Evolutionary conservation across 441 rosid species (phyloP), one percentile per base, ranked within the genome.

Genomic region (Adansonia gregorii): DNA sequence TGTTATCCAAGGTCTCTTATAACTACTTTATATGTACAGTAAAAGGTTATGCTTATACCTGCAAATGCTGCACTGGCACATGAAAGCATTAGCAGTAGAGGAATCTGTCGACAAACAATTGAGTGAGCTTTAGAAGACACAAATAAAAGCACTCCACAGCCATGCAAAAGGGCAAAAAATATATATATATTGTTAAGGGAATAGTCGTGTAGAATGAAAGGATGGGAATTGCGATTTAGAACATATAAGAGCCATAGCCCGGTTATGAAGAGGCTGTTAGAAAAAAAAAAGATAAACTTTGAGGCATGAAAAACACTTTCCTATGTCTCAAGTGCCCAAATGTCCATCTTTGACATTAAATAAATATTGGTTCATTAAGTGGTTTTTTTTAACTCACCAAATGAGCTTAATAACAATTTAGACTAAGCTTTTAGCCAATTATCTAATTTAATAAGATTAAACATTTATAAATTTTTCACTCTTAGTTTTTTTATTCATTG

Each of bases 51-150:
- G 6, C 59, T 74, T 76, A 20, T 86, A 95, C 99, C 99, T 92
- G 97, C 97, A 85, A 93, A 89, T 65, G 88, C 89, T 85, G 97
- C 97, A 77, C 90, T 88, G 56, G 86, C 89, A 12, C 93, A 91
- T 27, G 98, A 95, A 85, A 86, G 90, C 75, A 83, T 81, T 72
- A 89, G 86, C 77, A 95, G 84, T 19, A 94, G 83, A 43, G 97
- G 98, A 84, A 92, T 83, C 98, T 95, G 87, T 22, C 46, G 74
- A 78, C 22, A 87, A 78, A 78, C 49, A 14, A 65, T 22, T 24
- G 67, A 35, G 45, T 65, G 39, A 77, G 67, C 55, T 6, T 6
- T 54, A 14, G 48, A 77, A 76, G 66, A 55, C 14, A 54, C 61
- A 66, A 61, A 46, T 54, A 59, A 41, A 24, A 35, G 41, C 24